phyloP scores from a whole-genome alignment of 345 rosid species.

The Euclidium syriacum region DNA sequence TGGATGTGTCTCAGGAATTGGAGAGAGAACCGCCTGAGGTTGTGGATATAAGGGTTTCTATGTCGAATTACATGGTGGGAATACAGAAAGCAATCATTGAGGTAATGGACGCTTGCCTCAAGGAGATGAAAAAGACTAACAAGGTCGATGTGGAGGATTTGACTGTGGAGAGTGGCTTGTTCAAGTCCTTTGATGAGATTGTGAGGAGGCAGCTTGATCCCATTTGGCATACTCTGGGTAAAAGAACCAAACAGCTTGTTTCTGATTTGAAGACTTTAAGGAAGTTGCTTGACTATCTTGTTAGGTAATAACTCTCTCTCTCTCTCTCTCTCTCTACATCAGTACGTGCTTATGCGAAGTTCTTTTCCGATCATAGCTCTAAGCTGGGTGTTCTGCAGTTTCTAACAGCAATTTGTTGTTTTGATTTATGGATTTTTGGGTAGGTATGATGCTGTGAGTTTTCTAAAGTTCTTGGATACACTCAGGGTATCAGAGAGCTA shows the following conservation, averaged over 20 bases:
- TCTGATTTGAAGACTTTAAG: conserved; percentile 96
- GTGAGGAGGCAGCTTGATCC: conserved; percentile 94
- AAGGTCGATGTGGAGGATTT: conserved; percentile 95
- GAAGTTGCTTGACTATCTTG: conserved; percentile 93
- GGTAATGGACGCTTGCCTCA: conserved; percentile 90
- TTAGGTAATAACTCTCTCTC: conserved; percentile 46
- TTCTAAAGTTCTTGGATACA: conserved; percentile 93
- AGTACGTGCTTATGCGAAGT: background rate
- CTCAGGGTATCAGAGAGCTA: conserved; percentile 92
- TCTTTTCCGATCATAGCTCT: background rate
- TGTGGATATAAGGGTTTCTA: conserved; percentile 77
- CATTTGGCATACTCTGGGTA: conserved; percentile 94
- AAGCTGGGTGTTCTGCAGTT: conserved; percentile 1
- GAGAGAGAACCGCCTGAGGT: conserved; percentile 81
- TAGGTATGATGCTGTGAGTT: conserved; percentile 99
- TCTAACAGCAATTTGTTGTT: background rate
- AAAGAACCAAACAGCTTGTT: conserved; percentile 92
- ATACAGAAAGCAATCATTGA: conserved; percentile 88
- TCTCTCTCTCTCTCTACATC: background rate
- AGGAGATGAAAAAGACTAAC: conserved; percentile 94
- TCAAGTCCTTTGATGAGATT: conserved; percentile 98
- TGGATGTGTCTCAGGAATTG: conserved; percentile 81
- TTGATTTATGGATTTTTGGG: conserved; percentile 1
- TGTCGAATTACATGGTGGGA: conserved; percentile 79
- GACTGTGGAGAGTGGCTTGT: conserved; percentile 93